Percentiles rank a stretch among this genome's conserved stretches.
These are phyloP conservation scores for Coemansia sp. DNA, from an alignment of 192 early-diverging fungal genomes.

Conservation along the genomic window DNA sequence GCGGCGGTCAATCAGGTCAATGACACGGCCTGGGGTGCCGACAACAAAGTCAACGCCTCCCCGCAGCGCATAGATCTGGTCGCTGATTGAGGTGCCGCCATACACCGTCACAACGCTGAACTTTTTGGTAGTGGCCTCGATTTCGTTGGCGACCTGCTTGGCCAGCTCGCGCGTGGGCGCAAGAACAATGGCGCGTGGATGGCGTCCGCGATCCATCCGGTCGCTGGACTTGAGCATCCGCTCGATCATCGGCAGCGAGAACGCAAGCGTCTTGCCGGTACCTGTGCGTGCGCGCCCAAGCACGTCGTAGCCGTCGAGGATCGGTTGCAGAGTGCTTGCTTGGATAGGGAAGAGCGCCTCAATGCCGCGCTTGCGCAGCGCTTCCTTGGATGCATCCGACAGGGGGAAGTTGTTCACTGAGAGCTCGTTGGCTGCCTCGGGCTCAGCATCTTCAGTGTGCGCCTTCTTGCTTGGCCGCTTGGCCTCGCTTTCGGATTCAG, in stretches of 20 bases:
- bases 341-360: constrained; percentile 92
- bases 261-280: constrained; percentile 97
- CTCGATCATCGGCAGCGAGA: constrained; percentile 89
- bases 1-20: constrained; percentile 73
- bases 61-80: constrained; percentile 80
- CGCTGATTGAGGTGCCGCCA: constrained; percentile 86
- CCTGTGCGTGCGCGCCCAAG: constrained; percentile 97
- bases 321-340: constrained; percentile 74
- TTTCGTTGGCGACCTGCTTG: constrained; percentile 81
- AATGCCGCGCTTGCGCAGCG: constrained; percentile 75
- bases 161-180: constrained; percentile 94
- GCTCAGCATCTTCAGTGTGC: constrained; percentile 35
- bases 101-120: constrained; percentile 76
- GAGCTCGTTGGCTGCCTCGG: constrained; percentile 61
- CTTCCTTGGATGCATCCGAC: constrained; percentile 66
- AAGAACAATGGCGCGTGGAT: constrained; percentile 73
- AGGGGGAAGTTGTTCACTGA: constrained; percentile 65
- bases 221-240: constrained; percentile 56
- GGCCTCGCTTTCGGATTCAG: constrained; percentile 20
- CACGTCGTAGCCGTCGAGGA: constrained; percentile 76
- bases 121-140: constrained; percentile 65
- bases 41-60: constrained; percentile 89
- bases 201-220: constrained; percentile 41
- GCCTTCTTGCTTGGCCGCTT: constrained; percentile 58
- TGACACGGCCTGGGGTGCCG: constrained; percentile 94